phyloP scores from a whole-genome alignment of 2,329 filamentous ascomycete species.

The Colletotrichum tofieldiae region DNA sequence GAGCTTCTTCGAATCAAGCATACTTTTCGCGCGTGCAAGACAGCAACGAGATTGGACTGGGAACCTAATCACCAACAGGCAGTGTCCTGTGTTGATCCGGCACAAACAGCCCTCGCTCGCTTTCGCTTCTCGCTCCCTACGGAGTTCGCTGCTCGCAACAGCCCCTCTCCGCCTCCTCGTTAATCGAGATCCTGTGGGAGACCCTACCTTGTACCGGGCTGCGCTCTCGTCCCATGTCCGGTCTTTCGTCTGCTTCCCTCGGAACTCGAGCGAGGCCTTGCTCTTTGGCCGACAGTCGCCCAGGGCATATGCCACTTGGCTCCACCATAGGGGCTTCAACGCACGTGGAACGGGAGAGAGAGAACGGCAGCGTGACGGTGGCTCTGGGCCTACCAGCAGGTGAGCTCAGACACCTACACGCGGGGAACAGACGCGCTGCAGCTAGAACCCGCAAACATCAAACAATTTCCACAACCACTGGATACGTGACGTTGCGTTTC shows the following conservation, averaged over 20 bases:
- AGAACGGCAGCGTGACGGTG: slow-evolving; percentile 14
- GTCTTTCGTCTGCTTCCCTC: background rate
- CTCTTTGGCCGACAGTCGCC: background rate
- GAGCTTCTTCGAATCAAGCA: slow-evolving; percentile 37
- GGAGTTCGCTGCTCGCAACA: background rate
- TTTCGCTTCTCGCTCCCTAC: slow-evolving; percentile 1
- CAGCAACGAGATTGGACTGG: slow-evolving; percentile 1
- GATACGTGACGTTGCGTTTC: slow-evolving; percentile 22
- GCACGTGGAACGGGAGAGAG: slow-evolving; percentile 7
- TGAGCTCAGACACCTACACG: background rate
- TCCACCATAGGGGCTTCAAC: slow-evolving; percentile 19
- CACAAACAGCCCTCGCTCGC: slow-evolving; percentile 10
- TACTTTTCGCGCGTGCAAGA: slow-evolving; percentile 15
- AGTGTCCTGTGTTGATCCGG: slow-evolving; percentile 1
- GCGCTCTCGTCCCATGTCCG: slow-evolving; percentile 4
- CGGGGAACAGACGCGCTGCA: slow-evolving; percentile 14
- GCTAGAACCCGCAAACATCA: slow-evolving; percentile 18
- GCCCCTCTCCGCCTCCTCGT: background rate
- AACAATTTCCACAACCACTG: slow-evolving; percentile 27
- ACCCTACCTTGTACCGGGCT: background rate
- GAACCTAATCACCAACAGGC: slow-evolving; percentile 3
- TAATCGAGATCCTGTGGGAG: slow-evolving; percentile 25
- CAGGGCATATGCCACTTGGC: background rate
- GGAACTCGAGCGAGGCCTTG: background rate
- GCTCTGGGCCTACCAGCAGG: background rate